Conservation (phyloP, 2,329 filamentous ascomycete species). For the Apiospora saccharicola region DNA sequence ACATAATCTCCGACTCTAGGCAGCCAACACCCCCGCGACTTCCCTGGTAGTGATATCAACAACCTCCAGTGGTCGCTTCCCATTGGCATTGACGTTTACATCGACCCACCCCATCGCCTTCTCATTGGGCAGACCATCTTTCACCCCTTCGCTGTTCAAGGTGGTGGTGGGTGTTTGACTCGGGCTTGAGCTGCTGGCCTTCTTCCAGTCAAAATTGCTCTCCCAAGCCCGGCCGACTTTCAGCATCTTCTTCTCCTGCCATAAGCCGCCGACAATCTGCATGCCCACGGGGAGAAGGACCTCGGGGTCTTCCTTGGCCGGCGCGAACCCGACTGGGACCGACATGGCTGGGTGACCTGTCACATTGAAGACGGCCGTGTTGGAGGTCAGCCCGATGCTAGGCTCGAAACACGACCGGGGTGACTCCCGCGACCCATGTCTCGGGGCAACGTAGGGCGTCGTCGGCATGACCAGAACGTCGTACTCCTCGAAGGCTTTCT, state of each 20-base stretch:
- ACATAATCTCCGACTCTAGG: not conserved
- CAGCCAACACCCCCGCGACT: constrained; percentile 2
- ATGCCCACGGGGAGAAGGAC: constrained; percentile 58
- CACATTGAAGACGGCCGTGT: constrained; percentile 64
- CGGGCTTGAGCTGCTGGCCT: not conserved
- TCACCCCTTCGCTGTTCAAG: not conserved
- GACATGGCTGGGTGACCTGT: constrained; percentile 64
- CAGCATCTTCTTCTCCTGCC: constrained; percentile 57
- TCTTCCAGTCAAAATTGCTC: constrained; percentile 52
- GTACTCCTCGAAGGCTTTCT: constrained; percentile 47
- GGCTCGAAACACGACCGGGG: constrained; percentile 55
- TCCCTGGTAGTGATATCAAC: constrained; percentile 9
- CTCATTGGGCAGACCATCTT: not conserved
- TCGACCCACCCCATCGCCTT: not conserved
- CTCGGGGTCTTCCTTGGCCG: constrained; percentile 46
- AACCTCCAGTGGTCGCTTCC: not conserved
- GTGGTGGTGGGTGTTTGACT: not conserved
- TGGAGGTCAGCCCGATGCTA: constrained; percentile 61
- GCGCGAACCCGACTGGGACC: constrained; percentile 57
- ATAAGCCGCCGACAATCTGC: constrained; percentile 61
- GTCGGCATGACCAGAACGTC: constrained; percentile 59
- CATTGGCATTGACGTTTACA: not conserved
- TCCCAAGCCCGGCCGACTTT: constrained; percentile 56
- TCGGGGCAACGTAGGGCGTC: constrained; percentile 35
- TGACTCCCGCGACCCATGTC: constrained; percentile 42